A percentile compares a stretch with the other conserved stretches of the same genome.
phyloP scores from a whole-genome alignment of 2,329 filamentous ascomycete species.

The Pseudofabraea citricarpa region DNA sequence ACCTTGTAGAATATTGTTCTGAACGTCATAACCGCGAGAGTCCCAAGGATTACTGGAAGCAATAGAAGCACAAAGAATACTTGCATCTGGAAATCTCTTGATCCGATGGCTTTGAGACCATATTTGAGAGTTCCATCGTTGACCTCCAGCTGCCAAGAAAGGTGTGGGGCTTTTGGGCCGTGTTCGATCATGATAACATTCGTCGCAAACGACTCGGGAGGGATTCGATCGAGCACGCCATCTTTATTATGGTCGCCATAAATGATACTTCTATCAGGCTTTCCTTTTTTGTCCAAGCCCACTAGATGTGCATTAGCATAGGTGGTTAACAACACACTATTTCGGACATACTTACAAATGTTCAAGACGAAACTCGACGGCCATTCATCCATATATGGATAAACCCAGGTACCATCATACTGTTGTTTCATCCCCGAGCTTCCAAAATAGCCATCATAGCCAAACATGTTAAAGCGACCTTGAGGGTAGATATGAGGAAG shows the following conservation, averaged over 20 bases:
- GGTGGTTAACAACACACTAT: no score
- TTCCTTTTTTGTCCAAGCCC: neutral
- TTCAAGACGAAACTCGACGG: neutral
- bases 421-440: constrained; percentile 25
- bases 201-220: neutral
- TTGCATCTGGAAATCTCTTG: constrained; percentile 5
- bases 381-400: neutral
- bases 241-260: neutral
- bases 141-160: neutral
- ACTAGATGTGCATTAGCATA: no score
- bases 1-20: neutral
- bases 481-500: neutral
- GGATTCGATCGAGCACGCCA: constrained; percentile 1
- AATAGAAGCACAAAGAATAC: neutral
- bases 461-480: neutral
- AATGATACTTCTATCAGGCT: neutral
- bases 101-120: neutral
- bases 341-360: neutral
- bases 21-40: neutral
- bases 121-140: constrained; percentile 1
- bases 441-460: neutral
- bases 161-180: neutral
- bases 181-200: neutral
- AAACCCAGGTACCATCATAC: neutral
- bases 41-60: neutral